Base-by-base conservation (phyloP, 2,329 filamentous ascomycete species). In the Fusarium succisae region DNA sequence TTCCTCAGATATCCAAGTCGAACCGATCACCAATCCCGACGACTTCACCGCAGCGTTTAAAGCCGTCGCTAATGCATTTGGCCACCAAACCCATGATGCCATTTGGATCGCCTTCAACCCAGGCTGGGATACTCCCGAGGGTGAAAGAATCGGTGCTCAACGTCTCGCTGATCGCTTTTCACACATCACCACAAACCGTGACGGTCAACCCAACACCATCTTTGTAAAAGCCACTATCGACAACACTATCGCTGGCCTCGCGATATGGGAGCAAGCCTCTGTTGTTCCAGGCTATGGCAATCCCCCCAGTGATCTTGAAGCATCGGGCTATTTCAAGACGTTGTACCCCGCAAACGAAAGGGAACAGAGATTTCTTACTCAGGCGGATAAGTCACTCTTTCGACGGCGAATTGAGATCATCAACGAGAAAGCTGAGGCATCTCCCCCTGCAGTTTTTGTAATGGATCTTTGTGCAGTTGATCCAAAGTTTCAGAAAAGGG, bases 241-340 rank as follows among this genome's bases (percentile, higher is more conserved):
- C 3, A 78, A 79, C 45, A 59, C 72, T 14, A 81, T 89, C n/a
- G 88, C 82, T 15, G 89, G 89, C 22, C 67, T 87, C 35, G 87
- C 89, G 6, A 86, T 90, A 63, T 91, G 89, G 89, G 75, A 82
- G 14, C 89, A 91, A 71, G 78, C 82, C 0, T 90, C 88, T 0
- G 78, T 82, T 12, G 83, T 89, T 0, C 80, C 83, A 5, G 88
- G 87, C 18, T 77, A 83, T 55, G 89, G 89, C 18, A 84, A 86
- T 32, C 70, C 66, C 30, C 83, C 81, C 3, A 35, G 63, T 80
- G 26, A 84, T 26, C 73, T 86, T 7, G 74, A 70, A 59, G 57
- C 65, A 12, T 74, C 61, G 0, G 61, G 81, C 38, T 77, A 83
- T 39, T 72, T 86, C 3, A 77, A 82, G 14, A 77, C 73, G 3